Conservation (phyloP, 2,329 filamentous ascomycete genomes). For the Nigrograna mackinnonii region DNA sequence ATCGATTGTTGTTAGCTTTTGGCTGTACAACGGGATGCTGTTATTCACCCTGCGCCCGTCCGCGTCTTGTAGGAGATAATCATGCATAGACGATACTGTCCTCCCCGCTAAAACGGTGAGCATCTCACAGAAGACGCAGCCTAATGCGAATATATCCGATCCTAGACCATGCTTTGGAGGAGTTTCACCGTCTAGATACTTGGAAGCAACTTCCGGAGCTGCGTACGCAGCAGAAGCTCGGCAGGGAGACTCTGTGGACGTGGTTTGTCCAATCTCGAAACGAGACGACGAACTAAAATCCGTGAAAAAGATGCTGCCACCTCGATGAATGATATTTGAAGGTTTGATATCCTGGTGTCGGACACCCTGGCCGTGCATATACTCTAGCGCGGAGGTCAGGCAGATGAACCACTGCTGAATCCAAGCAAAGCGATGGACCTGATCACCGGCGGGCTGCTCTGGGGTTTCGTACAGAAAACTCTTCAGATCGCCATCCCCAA, state of each 20-base stretch:
- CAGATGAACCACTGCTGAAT: slow-evolving; percentile 4
- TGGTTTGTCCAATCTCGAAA: slow-evolving; percentile 3
- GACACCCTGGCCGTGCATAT: slow-evolving; percentile 5
- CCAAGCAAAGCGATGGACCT: neutral
- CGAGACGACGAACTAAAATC: slow-evolving; percentile 7
- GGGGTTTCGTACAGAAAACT: neutral
- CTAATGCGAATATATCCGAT: too few relatives aligned
- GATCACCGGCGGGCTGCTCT: neutral
- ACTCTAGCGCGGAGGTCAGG: slow-evolving; percentile 5
- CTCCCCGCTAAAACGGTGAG: too few relatives aligned
- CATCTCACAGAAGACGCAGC: too few relatives aligned
- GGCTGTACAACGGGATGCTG: too few relatives aligned
- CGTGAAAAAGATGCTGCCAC: slow-evolving; percentile 5
- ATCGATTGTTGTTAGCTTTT: too few relatives aligned
- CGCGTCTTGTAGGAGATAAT: too few relatives aligned
- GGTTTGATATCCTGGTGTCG: slow-evolving; percentile 11
- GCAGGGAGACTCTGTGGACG: slow-evolving; percentile 7
- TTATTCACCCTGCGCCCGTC: too few relatives aligned
- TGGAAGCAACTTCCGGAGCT: slow-evolving; percentile 6
- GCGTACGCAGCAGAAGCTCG: slow-evolving; percentile 1
- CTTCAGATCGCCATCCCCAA: neutral
- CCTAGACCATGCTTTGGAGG: too few relatives aligned
- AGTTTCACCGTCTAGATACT: too few relatives aligned
- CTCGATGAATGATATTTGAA: slow-evolving; percentile 8
- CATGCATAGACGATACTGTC: too few relatives aligned